Conservation (phyloP, 1,284 basidiomycete genomes). For the Pseudozyma sp. region DNA sequence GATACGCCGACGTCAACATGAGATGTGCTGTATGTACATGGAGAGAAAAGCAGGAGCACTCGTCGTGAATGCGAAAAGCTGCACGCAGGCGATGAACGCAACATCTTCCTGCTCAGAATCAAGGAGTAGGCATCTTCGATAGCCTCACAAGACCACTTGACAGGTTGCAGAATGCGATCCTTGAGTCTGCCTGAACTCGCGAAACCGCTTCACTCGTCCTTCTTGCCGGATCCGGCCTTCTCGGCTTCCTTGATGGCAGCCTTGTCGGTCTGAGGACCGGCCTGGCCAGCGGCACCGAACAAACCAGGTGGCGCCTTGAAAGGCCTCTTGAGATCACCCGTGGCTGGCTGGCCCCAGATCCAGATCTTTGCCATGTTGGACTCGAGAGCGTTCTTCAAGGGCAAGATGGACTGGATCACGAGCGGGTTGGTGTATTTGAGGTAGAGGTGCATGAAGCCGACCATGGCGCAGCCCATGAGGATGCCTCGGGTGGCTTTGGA, state of each 20-base stretch:
- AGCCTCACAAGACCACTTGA: too few species aligned
- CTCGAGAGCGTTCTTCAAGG: conserved; percentile 67
- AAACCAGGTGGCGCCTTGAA: conserved; percentile 84
- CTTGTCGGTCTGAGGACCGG: conserved; percentile 78
- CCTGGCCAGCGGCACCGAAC: conserved; percentile 71
- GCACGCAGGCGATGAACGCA: background rate
- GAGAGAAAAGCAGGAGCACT: background rate
- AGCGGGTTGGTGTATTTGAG: conserved; percentile 68
- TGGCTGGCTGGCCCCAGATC: conserved; percentile 72
- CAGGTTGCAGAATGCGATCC: too few species aligned
- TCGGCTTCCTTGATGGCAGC: conserved; percentile 88
- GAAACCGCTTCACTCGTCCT: conserved; percentile 75
- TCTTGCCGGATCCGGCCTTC: conserved; percentile 78
- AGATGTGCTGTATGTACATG: conserved; percentile 32
- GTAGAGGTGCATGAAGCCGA: conserved; percentile 68
- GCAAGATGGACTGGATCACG: conserved; percentile 67
- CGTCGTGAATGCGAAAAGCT: background rate
- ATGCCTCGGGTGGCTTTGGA: conserved; percentile 80
- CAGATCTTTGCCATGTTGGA: conserved; percentile 68
- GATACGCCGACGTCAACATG: conserved; percentile 1
- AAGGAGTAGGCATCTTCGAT: too few species aligned
- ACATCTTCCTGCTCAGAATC: too few species aligned
- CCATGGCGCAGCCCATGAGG: conserved; percentile 69
- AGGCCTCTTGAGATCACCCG: conserved; percentile 89
- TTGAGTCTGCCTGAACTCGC: too few species aligned